Base-by-base conservation (phyloP, 2,329 filamentous ascomycete genomes). In the Chaetomium globosum region DNA sequence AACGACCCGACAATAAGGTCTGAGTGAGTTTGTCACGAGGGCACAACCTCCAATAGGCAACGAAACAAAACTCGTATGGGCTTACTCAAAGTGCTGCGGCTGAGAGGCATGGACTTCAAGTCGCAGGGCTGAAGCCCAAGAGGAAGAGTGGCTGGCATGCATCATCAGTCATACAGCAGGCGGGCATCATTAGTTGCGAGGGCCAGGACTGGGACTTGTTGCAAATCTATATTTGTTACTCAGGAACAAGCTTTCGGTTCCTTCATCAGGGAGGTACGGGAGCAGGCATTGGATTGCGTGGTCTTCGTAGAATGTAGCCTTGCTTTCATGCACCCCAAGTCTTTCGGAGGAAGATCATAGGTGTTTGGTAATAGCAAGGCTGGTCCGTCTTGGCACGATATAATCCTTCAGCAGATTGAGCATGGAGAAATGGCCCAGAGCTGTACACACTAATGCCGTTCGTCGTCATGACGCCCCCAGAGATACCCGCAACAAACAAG, bases 391-490 rank as follows among this genome's bases (percentile, higher is more conserved):
- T 79, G 83, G 83, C 83, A 85, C 82, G 82, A 78, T 77, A 78
- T 76, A 76, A 78, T 84, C 82, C 83, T 85, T 85, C 82, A 84
- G 80, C 82, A 82, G 79, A 76, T 74, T 67, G 80, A 80, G 82
- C 81, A 83, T 77, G 73, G 62, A 31, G 75, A 75, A 72, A 68
- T 75, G 78, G 80, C 80, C 80, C 81, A 77, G 75, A 81, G 82
- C 80, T 83, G 83, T 85, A 85, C 83, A 85, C 83, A 85, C 83
- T 78, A 77, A 85, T 85, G 83, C 83, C 83, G 75, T 80, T 66
- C 59, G 59, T 63, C 43, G 31, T 53, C n/a, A 49, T 48, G 46
- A 53, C 30, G 48, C 46, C 54, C 59, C 60, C 52, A 39, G 31
- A 39, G 36, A 61, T 21, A 33, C 52, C 36, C 52, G 23, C 63